A percentile compares a stretch with the other conserved stretches of the same genome.
phyloP scores from a whole-genome alignment of 257 asterid species.

The Solanum phureja region DNA sequence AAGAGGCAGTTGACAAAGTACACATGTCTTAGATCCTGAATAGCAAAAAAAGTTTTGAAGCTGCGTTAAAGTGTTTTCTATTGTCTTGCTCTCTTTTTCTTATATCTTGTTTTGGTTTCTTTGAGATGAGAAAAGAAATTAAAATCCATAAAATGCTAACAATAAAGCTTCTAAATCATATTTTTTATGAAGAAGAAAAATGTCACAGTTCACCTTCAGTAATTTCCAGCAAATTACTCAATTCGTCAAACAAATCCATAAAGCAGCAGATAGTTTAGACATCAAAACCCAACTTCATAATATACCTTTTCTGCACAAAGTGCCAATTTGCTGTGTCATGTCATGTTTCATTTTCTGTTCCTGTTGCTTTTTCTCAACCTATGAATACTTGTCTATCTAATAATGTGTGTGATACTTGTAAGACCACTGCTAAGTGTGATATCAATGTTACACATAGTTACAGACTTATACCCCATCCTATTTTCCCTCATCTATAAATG shows the following conservation, averaged over 20 bases:
- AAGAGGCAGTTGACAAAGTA: neutral
- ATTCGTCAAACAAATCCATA: neutral
- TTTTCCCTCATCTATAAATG: neutral
- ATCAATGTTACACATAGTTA: neutral
- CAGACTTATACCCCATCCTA: neutral
- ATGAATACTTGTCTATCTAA: neutral
- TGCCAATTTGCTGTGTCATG: neutral
- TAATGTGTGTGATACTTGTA: neutral
- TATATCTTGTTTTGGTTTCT: neutral
- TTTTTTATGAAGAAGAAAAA: neutral
- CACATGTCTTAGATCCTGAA: neutral
- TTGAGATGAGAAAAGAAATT: neutral
- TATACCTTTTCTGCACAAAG: neutral
- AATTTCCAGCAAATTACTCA: neutral
- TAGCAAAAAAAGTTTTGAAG: neutral
- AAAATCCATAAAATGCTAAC: neutral
- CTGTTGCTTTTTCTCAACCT: neutral
- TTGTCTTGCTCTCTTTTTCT: neutral
- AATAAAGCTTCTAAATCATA: neutral
- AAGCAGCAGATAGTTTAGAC: neutral
- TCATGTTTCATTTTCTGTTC: neutral
- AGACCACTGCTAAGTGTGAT: neutral
- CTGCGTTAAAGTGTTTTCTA: neutral
- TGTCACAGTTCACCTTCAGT: neutral
- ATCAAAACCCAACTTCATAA: neutral